A percentile compares a stretch with the other conserved stretches of the same genome.
These are phyloP conservation scores for Wickerhamiella parazyma DNA, from an alignment of 805 yeast species.

Conservation along the genomic window DNA sequence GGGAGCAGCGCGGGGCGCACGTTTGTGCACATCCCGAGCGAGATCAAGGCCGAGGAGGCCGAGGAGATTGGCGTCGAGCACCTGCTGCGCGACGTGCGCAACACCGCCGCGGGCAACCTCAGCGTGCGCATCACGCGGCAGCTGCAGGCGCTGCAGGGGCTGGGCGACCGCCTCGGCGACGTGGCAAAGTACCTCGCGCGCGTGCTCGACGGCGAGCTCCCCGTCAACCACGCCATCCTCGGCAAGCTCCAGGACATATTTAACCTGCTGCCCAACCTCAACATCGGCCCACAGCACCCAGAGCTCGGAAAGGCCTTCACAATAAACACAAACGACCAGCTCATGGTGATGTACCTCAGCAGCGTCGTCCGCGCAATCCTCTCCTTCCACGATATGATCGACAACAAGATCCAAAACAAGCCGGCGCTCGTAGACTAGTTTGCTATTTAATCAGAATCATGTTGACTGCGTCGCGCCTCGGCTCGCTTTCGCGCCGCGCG, in stretches of 20 bases:
- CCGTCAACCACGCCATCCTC: constrained; percentile 77
- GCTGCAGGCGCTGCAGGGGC: constrained; percentile 73
- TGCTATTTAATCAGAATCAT: too few relatives aligned
- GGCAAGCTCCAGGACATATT: constrained; percentile 92
- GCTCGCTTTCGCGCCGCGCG: constrained; percentile 40
- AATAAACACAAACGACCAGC: constrained; percentile 85
- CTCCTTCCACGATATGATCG: constrained; percentile 93
- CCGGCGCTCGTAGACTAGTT: constrained; percentile 4
- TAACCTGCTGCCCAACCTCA: constrained; percentile 76
- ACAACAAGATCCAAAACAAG: constrained; percentile 81
- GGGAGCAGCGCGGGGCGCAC: constrained; percentile 89
- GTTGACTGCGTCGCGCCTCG: constrained; percentile 44
- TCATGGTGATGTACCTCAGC: constrained; percentile 85
- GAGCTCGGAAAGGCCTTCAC: constrained; percentile 65
- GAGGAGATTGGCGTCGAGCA: constrained; percentile 99
- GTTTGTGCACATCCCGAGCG: constrained; percentile 83
- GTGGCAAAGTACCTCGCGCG: constrained; percentile 66
- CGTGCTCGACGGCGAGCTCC: constrained; percentile 57
- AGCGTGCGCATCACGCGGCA: constrained; percentile 81
- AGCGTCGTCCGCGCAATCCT: constrained; percentile 86
- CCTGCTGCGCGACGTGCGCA: constrained; percentile 81
- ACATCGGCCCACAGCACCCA: constrained; percentile 22
- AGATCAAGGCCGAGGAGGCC: constrained; percentile 95
- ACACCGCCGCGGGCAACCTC: constrained; percentile 89
- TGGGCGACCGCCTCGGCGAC: constrained; percentile 63